Evolutionary conservation across 345 rosid genomes (phyloP), one percentile per base, ranked within the genome.

Genomic region (Cardamine resedifolia): DNA sequence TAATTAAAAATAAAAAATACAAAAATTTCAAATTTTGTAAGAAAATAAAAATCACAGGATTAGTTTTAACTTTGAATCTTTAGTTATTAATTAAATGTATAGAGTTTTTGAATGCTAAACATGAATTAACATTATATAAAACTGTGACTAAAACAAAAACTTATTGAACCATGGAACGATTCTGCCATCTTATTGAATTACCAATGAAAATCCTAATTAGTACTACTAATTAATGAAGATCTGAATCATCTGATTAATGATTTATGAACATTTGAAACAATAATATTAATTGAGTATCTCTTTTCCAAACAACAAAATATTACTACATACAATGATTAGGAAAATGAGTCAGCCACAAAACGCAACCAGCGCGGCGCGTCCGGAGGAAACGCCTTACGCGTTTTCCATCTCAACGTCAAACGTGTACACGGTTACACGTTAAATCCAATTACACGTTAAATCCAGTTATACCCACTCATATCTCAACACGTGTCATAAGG

Each of bases 381-480:
- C 66, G 18, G 60, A 74, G 34, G 53, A 74, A 47, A 48, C 53
- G 53, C 45, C 23, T 27, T 14, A 66, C 72, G 72, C 66, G 72
- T 58, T 65, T 52, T 49, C 24, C 2, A 36, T 15, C 20, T 64
- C 14, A 56, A 55, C 11, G 50, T 64, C 65, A 73, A 58, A 58
- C 51, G 50, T 66, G 48, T 72, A 72, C 64, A 15, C 60, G 47
- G 30, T 52, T 43, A 41, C 70, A 72, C 36, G 64, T 16, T 63
- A 6, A 57, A 34, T 34, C 71, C 50, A 65, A 4, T 24, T 43
- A 41, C 70, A 72, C 36, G 64, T 16, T 63, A 6, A 57, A 34
- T 34, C 71, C 50, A 65, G 2, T 24, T 45, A 0, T 14, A 20
- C 8, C 69, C 69, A 64, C 19, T 19, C 20, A 19, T n/a, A 9